Base-by-base conservation (phyloP, 2,329 filamentous ascomycete genomes). In the Tolypocladium pustulatum region DNA sequence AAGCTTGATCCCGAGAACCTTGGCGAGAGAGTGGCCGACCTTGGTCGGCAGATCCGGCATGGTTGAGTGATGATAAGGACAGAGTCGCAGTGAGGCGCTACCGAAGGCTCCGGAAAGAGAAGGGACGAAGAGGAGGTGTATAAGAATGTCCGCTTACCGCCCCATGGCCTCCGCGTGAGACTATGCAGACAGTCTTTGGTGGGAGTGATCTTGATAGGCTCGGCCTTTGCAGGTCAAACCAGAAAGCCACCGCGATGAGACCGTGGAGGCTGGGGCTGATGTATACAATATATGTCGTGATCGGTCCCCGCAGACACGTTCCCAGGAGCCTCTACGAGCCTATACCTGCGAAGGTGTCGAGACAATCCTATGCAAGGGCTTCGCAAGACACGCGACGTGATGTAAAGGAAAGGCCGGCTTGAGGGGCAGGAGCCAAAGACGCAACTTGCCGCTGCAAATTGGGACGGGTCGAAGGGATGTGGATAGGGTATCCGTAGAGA, bases 1-100 rank as follows among this genome's bases (percentile, higher is more conserved):
- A 37, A 96, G 76, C 72, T 94, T 89, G 79, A 97, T 96, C 60
- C 89, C 88, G 40, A 97, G 79, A 61, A 79, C 80, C 72, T 90
- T 94, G 69, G 91, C 92, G 71, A 96, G 72, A 65, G 79, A 77
- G 68, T 87, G 87, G 73, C 90, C 88, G 63, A 88, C 65, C 71
- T 87, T 86, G 65, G 80, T 81, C 36, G 68, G 62, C n/a, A 65
- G 68, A 61, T 59, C 62, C 22, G 73, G 56, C 76, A 78, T 79
- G 59, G 61, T 62, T 56, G 55, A 17, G 2, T 27, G 17, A 52
- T 17, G 49, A 9, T 12, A n/a, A 12, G 27, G 27, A n/a, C 25
- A 34, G 32, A 34, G 20, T 34, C 20, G 49, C 49, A n/a, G 20
- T 5, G 20, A 34, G 4, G 15, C 15, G 22, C 25, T 27, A 13